Percentiles rank a stretch among this genome's conserved stretches.
phyloP scores from a whole-genome alignment of 2,329 filamentous ascomycete species.

The Pseudopyricularia cyperi region DNA sequence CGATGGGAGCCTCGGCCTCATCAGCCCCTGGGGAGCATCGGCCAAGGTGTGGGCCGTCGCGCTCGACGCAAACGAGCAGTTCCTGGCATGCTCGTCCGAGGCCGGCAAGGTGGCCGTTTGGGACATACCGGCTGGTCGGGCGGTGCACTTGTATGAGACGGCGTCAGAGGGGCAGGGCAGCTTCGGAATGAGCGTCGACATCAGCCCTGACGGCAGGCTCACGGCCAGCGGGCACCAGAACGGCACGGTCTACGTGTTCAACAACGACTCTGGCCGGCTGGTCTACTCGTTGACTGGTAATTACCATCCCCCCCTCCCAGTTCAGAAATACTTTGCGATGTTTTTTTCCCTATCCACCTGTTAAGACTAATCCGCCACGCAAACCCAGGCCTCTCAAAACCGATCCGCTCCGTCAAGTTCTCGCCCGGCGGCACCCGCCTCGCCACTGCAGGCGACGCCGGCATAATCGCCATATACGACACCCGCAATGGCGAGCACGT shows the following conservation, averaged over 20 bases:
- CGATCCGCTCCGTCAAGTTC: constrained; percentile 76
- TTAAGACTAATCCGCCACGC: not conserved
- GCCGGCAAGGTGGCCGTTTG: constrained; percentile 85
- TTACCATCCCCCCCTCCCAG: constrained; percentile 9
- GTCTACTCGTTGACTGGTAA: constrained; percentile 72
- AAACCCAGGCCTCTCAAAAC: constrained; percentile 61
- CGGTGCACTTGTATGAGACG: constrained; percentile 66
- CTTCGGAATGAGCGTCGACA: constrained; percentile 79
- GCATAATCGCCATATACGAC: constrained; percentile 84
- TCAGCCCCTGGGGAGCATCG: constrained; percentile 23
- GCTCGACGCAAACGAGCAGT: constrained; percentile 71
- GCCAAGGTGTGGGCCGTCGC: constrained; percentile 81
- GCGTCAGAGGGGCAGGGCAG: constrained; percentile 52
- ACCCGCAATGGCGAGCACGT: constrained; percentile 87
- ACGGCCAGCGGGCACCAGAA: constrained; percentile 90
- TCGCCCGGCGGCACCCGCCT: constrained; percentile 74
- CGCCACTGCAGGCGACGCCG: constrained; percentile 80
- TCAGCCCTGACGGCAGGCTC: constrained; percentile 67
- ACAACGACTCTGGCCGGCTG: constrained; percentile 76
- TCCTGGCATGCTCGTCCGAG: constrained; percentile 75
- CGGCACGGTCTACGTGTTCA: constrained; percentile 86
- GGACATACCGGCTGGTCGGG: constrained; percentile 47
- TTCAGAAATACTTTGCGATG: too few relatives aligned
- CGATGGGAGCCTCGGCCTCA: too few relatives aligned
- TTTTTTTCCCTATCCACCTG: not conserved